phyloP scores from a whole-genome alignment of 495 filamentous ascomycete genomes.

The Hyaloscypha variabilis region DNA sequence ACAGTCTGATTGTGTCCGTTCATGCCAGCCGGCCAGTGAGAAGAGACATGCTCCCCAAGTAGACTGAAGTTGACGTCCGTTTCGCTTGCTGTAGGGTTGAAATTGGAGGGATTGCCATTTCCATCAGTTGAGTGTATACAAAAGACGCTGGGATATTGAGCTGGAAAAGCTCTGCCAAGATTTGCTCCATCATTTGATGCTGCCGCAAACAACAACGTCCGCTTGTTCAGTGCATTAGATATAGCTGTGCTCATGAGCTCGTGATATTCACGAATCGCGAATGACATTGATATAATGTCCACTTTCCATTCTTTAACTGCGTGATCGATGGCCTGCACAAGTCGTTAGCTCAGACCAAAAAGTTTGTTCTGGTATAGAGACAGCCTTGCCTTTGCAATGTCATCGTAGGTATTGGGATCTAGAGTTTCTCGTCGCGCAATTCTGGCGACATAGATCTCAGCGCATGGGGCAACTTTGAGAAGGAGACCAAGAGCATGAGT shows the following conservation, averaged over 20 bases:
- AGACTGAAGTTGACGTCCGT: constrained; percentile 6
- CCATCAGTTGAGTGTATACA: constrained; percentile 22
- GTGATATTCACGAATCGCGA: constrained; percentile 18
- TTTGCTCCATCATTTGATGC: constrained; percentile 27
- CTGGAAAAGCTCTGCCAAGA: constrained; percentile 9
- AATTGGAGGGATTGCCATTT: constrained; percentile 10
- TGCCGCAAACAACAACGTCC: constrained; percentile 27
- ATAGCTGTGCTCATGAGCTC: constrained; percentile 18
- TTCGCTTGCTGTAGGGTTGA: constrained; percentile 16
- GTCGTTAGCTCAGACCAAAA: too few relatives aligned
- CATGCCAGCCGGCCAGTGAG: constrained; percentile 9
- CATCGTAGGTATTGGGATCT: too few relatives aligned
- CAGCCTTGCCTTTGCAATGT: too few relatives aligned
- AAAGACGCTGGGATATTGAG: constrained; percentile 16
- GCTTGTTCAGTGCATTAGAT: constrained; percentile 9
- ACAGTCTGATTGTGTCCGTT: neutral
- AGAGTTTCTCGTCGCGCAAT: too few relatives aligned
- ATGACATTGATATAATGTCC: constrained; percentile 32
- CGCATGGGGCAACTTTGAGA: too few relatives aligned
- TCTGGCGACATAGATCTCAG: too few relatives aligned
- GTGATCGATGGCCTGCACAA: too few relatives aligned
- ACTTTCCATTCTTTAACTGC: constrained; percentile 21
- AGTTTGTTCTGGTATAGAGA: too few relatives aligned
- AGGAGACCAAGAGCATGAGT: too few relatives aligned
- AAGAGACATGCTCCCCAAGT: constrained; percentile 22